These are phyloP conservation scores for Picea abies DNA, from an alignment of 83 land plant genomes.

Conservation along the genomic window DNA sequence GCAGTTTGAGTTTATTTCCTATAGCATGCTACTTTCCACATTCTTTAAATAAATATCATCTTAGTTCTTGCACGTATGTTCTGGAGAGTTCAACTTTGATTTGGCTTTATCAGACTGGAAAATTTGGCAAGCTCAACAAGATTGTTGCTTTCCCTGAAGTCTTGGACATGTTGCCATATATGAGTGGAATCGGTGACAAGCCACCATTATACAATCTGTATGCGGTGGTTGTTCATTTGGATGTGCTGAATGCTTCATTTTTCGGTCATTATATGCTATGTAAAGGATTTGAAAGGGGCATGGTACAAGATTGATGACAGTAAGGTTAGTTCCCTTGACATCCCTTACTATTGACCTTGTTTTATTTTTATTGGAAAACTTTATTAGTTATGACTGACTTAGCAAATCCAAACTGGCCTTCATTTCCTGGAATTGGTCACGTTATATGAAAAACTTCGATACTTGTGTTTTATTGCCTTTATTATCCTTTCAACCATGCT, in stretches of 20 bases:
- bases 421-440: not conserved
- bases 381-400: slow-evolving; percentile 36
- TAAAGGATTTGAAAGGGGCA: slow-evolving; percentile 21
- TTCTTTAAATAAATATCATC: slow-evolving; percentile 8
- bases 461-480: not conserved
- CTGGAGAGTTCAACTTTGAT: slow-evolving; percentile 7
- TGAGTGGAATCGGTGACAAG: slow-evolving; percentile 49
- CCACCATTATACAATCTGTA: slow-evolving; percentile 46
- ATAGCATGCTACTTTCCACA: not conserved
- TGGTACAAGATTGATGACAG: slow-evolving; percentile 38
- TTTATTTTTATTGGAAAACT: not conserved
- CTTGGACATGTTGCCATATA: slow-evolving; percentile 45
- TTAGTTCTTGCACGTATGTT: slow-evolving; percentile 31
- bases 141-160: slow-evolving; percentile 48
- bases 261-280: slow-evolving; percentile 43
- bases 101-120: slow-evolving; percentile 28
- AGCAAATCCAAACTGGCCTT: slow-evolving; percentile 29
- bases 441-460: not conserved
- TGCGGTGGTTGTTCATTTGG: slow-evolving; percentile 44
- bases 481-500: not conserved
- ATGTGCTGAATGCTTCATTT: slow-evolving; percentile 33
- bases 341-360: not conserved
- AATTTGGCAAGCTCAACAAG: slow-evolving; percentile 51
- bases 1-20: not conserved
- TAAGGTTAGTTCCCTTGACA: slow-evolving; percentile 11